Base-by-base conservation (phyloP, 495 filamentous ascomycete genomes). In the Aspergillus wentii region DNA sequence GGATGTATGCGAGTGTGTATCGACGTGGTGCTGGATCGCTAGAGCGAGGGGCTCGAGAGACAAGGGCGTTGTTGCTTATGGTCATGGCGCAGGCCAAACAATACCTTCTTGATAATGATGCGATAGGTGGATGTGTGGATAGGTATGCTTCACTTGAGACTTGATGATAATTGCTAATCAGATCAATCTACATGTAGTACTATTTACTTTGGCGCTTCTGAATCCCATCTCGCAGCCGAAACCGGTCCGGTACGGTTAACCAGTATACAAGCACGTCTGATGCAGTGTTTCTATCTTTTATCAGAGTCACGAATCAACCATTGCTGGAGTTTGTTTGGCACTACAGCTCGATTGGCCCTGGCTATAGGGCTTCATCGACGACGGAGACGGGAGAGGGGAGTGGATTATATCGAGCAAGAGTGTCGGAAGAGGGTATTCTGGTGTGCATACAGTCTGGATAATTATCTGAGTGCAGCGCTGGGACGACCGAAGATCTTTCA, bases 401-500 rank as follows among this genome's bases (percentile, higher is more conserved):
- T 45, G 5, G 44, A 49, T 18, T 35, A 46, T 14, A 30, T 60
- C 11, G 56, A 60, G 8, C 43, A 42, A 0, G 56, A 60, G 17
- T 49, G 51, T 15, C 38, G 50, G 5, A 73, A 69, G 33, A 56
- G 72, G 3, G 61, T 66, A 5, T 75, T 77, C 17, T 75, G 71
- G 71, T 58, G 62, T 11, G 64, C 60, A 1, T 72, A 68, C 40
- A 59, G 64, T 17, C 41, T 75, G 14, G 72, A 75, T 40, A 72
- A 63, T 31, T 68, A 75, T 32, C 48, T 75, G 8, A 67, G 63
- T 21, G 47, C 63, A 11, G 52, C 69, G 17, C 43, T 68, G 18
- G 72, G 72, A 1, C 47, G 69, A 5, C 71, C 73, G 1, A 39
- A 52, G 5, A 44, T 66, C 9, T 64, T 72, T 28, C 61, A 59